Evolutionary conservation across 495 filamentous ascomycete species (phyloP).

Genomic region (Penicillium canescens): DNA sequence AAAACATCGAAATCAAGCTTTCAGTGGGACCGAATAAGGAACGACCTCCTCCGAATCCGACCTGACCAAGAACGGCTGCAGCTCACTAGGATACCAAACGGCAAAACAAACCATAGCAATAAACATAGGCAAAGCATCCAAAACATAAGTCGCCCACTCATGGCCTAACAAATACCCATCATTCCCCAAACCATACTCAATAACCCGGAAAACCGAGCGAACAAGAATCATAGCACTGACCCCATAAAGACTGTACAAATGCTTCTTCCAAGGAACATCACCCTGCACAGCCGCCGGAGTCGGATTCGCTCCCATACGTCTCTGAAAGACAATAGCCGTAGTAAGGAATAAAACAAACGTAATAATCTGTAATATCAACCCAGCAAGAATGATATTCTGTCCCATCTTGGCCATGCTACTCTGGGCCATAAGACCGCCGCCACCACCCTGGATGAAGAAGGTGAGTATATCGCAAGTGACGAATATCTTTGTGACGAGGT

Average conservation of each 20-base stretch:
- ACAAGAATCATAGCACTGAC: slow-evolving; percentile 49
- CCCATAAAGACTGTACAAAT: slow-evolving; percentile 15
- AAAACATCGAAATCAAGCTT: too few species aligned
- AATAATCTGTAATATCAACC: slow-evolving; percentile 1
- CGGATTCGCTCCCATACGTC: slow-evolving; percentile 39
- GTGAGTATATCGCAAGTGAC: slow-evolving; percentile 35
- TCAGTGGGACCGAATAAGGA: too few species aligned
- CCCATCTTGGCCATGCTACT: slow-evolving; percentile 3
- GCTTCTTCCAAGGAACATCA: slow-evolving; percentile 20
- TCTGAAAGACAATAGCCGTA: slow-evolving; percentile 37
- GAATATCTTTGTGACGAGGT: slow-evolving; percentile 49
- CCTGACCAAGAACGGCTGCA: slow-evolving; percentile 5
- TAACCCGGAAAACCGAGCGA: slow-evolving; percentile 57
- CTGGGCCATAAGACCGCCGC: slow-evolving; percentile 12
- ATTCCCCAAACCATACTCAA: slow-evolving; percentile 58
- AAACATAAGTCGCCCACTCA: slow-evolving; percentile 60
- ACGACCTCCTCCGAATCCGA: too few species aligned
- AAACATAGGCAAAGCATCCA: slow-evolving; percentile 57
- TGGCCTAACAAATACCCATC: slow-evolving; percentile 46
- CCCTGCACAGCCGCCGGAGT: slow-evolving; percentile 2
- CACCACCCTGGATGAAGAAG: slow-evolving; percentile 37
- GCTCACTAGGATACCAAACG: slow-evolving; percentile 9
- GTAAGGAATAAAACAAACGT: slow-evolving; percentile 24
- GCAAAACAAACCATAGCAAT: slow-evolving; percentile 48
- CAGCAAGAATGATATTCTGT: slow-evolving; percentile 14